phyloP scores from a whole-genome alignment of 306 rosid genomes.

The Senna siamea region DNA sequence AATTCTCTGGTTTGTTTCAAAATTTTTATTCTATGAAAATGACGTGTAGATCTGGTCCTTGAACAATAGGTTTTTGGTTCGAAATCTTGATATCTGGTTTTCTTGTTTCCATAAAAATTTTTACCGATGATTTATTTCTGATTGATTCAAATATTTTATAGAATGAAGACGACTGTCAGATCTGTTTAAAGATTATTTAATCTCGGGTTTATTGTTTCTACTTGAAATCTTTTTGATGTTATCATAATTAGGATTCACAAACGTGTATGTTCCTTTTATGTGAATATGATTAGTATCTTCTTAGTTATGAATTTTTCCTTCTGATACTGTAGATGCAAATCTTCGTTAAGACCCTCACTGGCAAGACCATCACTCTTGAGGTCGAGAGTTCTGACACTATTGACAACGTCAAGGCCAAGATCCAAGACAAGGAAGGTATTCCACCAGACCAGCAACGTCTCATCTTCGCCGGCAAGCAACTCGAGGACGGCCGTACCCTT shows the following conservation, averaged over 20 bases:
- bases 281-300: background rate
- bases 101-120: background rate
- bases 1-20: background rate
- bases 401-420: conserved; percentile 72
- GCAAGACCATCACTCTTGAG: conserved; percentile 74
- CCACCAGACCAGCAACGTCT: conserved; percentile 78
- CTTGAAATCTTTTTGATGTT: too few relatives aligned
- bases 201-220: too few relatives aligned
- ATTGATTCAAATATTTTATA: too few relatives aligned
- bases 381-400: conserved; percentile 72
- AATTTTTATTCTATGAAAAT: background rate
- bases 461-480: conserved; percentile 76
- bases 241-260: too few relatives aligned
- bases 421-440: conserved; percentile 79
- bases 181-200: too few relatives aligned
- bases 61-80: too few relatives aligned
- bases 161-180: too few relatives aligned
- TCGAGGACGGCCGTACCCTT: conserved; percentile 67
- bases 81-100: too few relatives aligned
- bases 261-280: background rate
- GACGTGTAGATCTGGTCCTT: background rate
- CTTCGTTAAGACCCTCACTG: conserved; percentile 69
- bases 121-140: too few relatives aligned
- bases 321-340: conserved; percentile 57
- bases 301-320: background rate